phyloP scores from a whole-genome alignment of 2,329 filamentous ascomycete genomes.

The Neonectria punicea region DNA sequence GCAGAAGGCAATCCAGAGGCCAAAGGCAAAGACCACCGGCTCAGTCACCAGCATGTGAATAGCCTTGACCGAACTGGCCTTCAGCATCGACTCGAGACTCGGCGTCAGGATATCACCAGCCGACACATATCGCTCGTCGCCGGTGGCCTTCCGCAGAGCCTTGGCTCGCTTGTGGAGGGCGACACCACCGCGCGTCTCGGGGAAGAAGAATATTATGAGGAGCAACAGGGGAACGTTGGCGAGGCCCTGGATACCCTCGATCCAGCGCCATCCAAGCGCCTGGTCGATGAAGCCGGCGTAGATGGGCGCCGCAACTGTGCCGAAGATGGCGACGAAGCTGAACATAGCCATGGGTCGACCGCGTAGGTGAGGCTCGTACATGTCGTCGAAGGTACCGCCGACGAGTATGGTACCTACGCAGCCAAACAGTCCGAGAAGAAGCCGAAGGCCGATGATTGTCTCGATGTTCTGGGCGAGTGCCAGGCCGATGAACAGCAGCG shows the following conservation, averaged over 20 bases:
- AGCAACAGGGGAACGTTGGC: conserved; percentile 33
- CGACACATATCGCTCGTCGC: conserved; percentile 35
- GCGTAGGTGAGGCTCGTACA: conserved; percentile 38
- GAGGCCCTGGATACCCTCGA: conserved; percentile 36
- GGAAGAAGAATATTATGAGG: conserved; percentile 35
- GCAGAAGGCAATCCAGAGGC: conserved; percentile 39
- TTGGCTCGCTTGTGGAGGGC: conserved; percentile 36
- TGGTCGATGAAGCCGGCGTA: conserved; percentile 38
- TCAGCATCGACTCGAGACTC: conserved; percentile 35
- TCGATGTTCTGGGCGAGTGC: conserved; percentile 34
- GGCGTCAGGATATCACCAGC: conserved; percentile 36
- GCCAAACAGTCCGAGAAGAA: conserved; percentile 36
- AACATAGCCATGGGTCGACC: conserved; percentile 41
- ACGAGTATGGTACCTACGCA: conserved; percentile 39
- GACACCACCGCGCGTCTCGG: conserved; percentile 35
- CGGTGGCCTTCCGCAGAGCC: conserved; percentile 35
- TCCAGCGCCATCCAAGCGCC: conserved; percentile 37
- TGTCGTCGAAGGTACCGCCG: conserved; percentile 38
- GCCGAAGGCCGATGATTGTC: conserved; percentile 36
- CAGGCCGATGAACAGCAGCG: conserved; percentile 34
- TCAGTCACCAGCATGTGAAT: conserved; percentile 39
- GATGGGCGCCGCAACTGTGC: conserved; percentile 35
- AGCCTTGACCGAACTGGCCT: conserved; percentile 36
- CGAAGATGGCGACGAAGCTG: conserved; percentile 38
- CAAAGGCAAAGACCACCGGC: conserved; percentile 39